phyloP scores from a whole-genome alignment of 2,329 filamentous ascomycete genomes.

The Amphichorda felina region DNA sequence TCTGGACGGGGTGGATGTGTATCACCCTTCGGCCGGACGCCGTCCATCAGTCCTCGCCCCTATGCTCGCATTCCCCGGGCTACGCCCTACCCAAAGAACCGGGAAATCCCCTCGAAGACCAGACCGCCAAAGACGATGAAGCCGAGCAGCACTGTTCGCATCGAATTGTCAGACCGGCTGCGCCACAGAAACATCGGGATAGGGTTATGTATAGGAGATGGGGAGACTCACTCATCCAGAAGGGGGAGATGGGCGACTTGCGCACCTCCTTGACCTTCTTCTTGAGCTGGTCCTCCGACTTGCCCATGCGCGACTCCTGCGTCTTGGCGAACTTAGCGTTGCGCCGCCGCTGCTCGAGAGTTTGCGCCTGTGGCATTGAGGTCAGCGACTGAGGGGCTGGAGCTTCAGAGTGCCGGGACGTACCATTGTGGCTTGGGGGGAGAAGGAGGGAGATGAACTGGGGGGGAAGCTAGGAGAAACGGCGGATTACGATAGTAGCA shows the following conservation, averaged over 20 bases:
- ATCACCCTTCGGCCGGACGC: too few species aligned
- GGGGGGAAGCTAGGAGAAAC: too few species aligned
- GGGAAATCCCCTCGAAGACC: constrained; percentile 43
- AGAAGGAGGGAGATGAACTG: too few species aligned
- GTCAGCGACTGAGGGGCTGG: background rate
- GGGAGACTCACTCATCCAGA: constrained; percentile 47
- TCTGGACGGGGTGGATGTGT: too few species aligned
- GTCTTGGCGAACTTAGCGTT: constrained; percentile 69
- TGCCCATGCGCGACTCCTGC: constrained; percentile 64
- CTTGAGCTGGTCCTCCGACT: constrained; percentile 53
- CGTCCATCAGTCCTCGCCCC: too few species aligned
- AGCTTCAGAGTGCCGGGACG: background rate
- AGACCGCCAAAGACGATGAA: constrained; percentile 52
- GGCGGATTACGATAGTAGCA: background rate
- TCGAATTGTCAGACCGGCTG: too few species aligned
- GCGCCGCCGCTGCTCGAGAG: constrained; percentile 68
- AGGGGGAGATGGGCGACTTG: constrained; percentile 52
- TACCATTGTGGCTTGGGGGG: background rate
- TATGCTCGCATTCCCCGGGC: too few species aligned
- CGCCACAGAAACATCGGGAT: too few species aligned
- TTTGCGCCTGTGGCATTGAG: constrained; percentile 68
- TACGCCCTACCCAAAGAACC: constrained; percentile 29
- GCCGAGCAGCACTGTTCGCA: constrained; percentile 39
- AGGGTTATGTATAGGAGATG: background rate
- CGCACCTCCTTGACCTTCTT: constrained; percentile 40